Evolutionary conservation across 176 grass and related monocot genomes (phyloP).

Genomic region (Chrysopogon serrulatus): DNA sequence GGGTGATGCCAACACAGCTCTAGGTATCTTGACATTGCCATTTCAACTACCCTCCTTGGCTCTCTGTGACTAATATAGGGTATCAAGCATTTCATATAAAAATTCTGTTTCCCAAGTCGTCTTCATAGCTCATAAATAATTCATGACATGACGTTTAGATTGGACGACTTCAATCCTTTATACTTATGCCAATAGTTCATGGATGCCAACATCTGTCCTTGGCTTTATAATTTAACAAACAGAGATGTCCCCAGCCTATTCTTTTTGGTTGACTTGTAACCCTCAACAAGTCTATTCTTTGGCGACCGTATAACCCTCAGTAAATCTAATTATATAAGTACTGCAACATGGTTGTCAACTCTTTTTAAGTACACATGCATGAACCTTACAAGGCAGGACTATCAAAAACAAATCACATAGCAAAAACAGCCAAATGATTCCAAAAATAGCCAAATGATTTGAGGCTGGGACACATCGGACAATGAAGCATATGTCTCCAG

Average conservation of each 20-base stretch:
- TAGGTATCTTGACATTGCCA: slow-evolving; percentile 30
- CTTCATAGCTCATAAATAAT: slow-evolving; percentile 15
- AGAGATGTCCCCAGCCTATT: neutral
- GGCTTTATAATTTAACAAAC: slow-evolving; percentile 11
- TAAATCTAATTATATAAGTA: slow-evolving; percentile 12
- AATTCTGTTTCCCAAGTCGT: neutral
- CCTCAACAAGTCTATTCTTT: neutral
- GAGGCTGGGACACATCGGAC: neutral
- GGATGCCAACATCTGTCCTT: slow-evolving; percentile 6
- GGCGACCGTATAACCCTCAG: neutral
- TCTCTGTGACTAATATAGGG: neutral
- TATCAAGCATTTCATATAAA: neutral
- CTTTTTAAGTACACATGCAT: slow-evolving; percentile 8
- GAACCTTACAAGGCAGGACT: neutral
- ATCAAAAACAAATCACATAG: slow-evolving; percentile 19
- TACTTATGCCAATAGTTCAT: slow-evolving; percentile 5
- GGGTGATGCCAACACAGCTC: neutral
- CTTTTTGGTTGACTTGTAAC: slow-evolving; percentile 37
- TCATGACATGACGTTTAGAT: slow-evolving; percentile 5
- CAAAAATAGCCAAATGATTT: neutral
- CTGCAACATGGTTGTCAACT: slow-evolving; percentile 15
- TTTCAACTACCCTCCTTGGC: slow-evolving; percentile 23
- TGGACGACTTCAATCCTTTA: slow-evolving; percentile 19
- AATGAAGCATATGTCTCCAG: neutral
- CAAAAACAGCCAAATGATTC: neutral